Percentiles rank a stretch among this genome's conserved stretches.
phyloP scores from a whole-genome alignment of 2,329 filamentous ascomycete genomes.

The Chaetomiaceae sp. region DNA sequence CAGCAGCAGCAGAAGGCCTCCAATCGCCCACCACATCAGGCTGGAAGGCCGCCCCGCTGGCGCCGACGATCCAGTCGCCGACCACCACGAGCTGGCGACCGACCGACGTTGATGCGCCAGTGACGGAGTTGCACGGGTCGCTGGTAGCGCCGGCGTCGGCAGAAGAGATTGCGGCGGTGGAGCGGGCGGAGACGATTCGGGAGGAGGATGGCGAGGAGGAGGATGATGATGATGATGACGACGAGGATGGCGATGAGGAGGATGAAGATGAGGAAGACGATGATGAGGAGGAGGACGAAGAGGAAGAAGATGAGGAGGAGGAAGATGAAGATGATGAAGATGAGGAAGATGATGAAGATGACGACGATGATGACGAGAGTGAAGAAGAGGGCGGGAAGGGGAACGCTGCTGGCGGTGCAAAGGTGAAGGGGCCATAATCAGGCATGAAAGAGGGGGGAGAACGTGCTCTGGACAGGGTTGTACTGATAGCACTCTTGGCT shows the following conservation, averaged over 20 bases:
- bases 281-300: slow-evolving; percentile 5
- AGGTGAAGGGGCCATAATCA: no score
- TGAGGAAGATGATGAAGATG: not conserved
- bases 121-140: slow-evolving; percentile 31
- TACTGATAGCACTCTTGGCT: no score
- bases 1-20: slow-evolving; percentile 28
- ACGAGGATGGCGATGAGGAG: slow-evolving; percentile 25
- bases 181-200: slow-evolving; percentile 35
- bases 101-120: slow-evolving; percentile 27
- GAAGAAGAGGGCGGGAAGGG: no score
- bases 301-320: slow-evolving; percentile 23
- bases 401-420: no score
- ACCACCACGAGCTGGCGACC: slow-evolving; percentile 35
- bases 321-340: slow-evolving; percentile 8
- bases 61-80: slow-evolving; percentile 36
- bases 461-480: no score
- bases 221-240: slow-evolving; percentile 23
- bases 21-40: slow-evolving; percentile 41
- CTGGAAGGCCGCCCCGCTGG: slow-evolving; percentile 32
- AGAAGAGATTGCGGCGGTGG: slow-evolving; percentile 36
- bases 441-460: no score
- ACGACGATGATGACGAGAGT: no score
- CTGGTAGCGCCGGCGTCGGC: slow-evolving; percentile 29
- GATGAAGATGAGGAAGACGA: slow-evolving; percentile 9
- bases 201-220: slow-evolving; percentile 35